A percentile compares a stretch with the other conserved stretches of the same genome.
phyloP scores from a whole-genome alignment of 257 asterid species.

The Petunia secreta region DNA sequence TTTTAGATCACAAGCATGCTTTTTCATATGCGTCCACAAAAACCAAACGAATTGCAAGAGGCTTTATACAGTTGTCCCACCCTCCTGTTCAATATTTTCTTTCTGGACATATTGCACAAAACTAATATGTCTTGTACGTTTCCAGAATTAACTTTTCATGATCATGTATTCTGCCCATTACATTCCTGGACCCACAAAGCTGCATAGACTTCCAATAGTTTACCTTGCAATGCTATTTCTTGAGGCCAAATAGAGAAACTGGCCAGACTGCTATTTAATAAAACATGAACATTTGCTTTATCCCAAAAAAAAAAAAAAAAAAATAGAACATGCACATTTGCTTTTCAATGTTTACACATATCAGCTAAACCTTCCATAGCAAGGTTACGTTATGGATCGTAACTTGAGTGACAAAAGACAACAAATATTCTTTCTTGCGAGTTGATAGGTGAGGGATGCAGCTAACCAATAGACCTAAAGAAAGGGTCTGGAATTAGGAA shows the following conservation, averaged over 20 bases:
- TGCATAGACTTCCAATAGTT: background rate
- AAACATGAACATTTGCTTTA: background rate
- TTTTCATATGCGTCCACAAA: background rate
- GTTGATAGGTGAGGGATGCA: too few species aligned
- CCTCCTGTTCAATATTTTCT: background rate
- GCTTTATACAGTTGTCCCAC: background rate
- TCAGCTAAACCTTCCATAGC: background rate
- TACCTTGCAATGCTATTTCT: background rate
- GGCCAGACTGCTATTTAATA: background rate
- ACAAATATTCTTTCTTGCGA: too few species aligned
- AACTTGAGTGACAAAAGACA: too few species aligned
- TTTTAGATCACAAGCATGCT: background rate
- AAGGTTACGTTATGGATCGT: too few species aligned
- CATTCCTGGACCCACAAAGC: constrained; percentile 9
- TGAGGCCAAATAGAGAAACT: background rate
- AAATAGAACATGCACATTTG: background rate
- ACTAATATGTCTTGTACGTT: background rate
- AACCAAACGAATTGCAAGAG: background rate
- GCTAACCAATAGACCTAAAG: background rate
- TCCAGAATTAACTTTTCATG: background rate
- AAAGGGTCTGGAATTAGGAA: background rate
- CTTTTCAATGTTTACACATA: background rate
- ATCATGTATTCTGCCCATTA: background rate
- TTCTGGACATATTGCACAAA: background rate
- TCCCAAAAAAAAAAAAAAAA: too few species aligned